Evolutionary conservation across 768 basidiomycete genomes (phyloP), one percentile per base, ranked within the genome.

Genomic region (Russula brevipes): DNA sequence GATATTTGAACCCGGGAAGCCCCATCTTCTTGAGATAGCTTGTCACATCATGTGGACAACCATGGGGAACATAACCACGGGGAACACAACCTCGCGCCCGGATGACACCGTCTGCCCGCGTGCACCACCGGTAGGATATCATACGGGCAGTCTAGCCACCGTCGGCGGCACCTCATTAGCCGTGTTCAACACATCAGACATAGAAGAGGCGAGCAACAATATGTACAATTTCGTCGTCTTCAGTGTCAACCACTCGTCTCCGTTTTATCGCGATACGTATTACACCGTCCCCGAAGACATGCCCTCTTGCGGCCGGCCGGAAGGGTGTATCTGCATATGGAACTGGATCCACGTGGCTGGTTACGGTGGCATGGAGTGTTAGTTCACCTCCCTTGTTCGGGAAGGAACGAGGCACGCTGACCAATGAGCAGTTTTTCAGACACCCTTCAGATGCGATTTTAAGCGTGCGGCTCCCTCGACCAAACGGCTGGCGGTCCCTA

Each of bases 251-350:
- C 72, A 78, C 1, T 76, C 74, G 8, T 79, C 78, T 49, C 77
- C 78, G 4, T 82, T 79, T 78, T 65, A 65, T 49, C 66, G 74
- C 38, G 66, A 74, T 64, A 80, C 77, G 31, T 68, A 66, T 50
- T 82, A 80, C 66, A 57, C 72, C n/a, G 72, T 82, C 39, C 81
- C 81, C 5, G 71, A 69, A 3, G 66, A 73, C 8, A 73, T 82
- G 72, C 80, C 81, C 6, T 59, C 73, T 17, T 82, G 80, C 64
- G 24, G 24, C 77, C 78, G 3, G 58, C 73, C 4, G 78, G 71
- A 14, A 75, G 72, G 24, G n/a, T 82, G 80, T 69, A 71, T 73
- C 58, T 81, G 81, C 70, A 73, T 78, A 30, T 79, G 72, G 73
- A 71, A 71, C 70, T 79, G 78, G 79, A 73, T 75, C 9, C 77